Percentiles rank a stretch among this genome's conserved stretches.
phyloP scores from a whole-genome alignment of 148 eudicot genomes.

The Fagopyrum tataricum region DNA sequence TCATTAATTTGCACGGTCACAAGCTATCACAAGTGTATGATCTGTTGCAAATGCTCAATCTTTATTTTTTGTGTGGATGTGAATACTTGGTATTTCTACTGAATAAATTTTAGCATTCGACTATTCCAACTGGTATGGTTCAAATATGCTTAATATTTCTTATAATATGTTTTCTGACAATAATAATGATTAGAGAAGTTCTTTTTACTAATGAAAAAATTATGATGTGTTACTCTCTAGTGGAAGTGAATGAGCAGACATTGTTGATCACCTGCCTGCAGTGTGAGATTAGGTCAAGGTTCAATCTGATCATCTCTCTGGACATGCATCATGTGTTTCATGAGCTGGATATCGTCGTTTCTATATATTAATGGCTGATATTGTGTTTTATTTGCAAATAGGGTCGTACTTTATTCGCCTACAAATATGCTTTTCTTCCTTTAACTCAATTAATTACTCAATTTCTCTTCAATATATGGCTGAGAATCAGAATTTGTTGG shows the following conservation, averaged over 20 bases:
- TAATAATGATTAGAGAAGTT: background rate
- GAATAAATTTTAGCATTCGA: background rate
- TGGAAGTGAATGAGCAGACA: background rate
- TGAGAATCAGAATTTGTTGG: background rate
- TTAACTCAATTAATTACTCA: no score
- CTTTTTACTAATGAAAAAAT: background rate
- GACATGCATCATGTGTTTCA: background rate
- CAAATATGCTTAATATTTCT: background rate
- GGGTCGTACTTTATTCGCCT: background rate
- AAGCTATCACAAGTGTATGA: background rate
- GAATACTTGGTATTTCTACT: background rate
- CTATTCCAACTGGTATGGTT: background rate
- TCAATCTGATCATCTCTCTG: background rate
- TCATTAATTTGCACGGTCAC: background rate
- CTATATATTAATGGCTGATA: background rate
- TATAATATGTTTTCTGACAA: background rate
- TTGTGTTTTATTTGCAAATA: background rate
- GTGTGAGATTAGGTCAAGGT: background rate
- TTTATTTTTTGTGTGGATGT: background rate
- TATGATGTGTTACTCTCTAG: background rate
- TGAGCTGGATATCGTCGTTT: background rate
- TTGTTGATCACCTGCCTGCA: background rate
- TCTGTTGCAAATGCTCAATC: conserved; percentile 1
- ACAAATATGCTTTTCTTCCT: background rate
- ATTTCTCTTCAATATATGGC: background rate